Evolutionary conservation across 208 protist species (phyloP), one percentile per base, ranked within the genome.

Genomic region (Wallacemonas sp.): DNA sequence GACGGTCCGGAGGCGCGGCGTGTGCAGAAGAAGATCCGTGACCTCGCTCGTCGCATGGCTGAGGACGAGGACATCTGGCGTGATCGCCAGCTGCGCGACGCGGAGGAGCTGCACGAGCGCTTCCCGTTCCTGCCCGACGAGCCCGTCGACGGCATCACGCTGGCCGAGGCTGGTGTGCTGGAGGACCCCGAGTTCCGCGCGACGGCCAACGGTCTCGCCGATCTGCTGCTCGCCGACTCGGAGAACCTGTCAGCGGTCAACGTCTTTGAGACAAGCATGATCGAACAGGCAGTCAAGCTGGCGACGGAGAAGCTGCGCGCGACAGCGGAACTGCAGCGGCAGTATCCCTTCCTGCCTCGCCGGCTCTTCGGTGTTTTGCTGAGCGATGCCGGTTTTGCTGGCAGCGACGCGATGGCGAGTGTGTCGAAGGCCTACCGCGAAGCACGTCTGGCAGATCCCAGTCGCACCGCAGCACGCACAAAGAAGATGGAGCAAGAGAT

Each of bases 311-410:
- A 80, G 69, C 72, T 76, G 39, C 68, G 57, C 36, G 69, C 73
- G n/a, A 57, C 67, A 0, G 66, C 79, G 43, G 71, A 80, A 32
- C 48, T 33, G 64, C 55, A 76, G 65, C 54, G 43, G 70, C 58
- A 76, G 60, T 85, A 83, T 66, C 81, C 81, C 36, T 88, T 83
- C 68, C 76, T 88, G 44, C 38, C 61, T 17, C 39, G 52, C 52
- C 74, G 78, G 39, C 67, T 88, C 38, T 68, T 49, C 14, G 81
- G 70, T 54, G 78, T 84, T 44, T 55, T 75, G 34, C 52, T 88
- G 36, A 58, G 65, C 49, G 71, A 85, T 27, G 64, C 85, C 56
- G 68, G 55, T 32, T 75, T 88, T 36, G 73, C 24, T 27, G 56
- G 49, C 1, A 72, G 85, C 54, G 62, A 65, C 23, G 54, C 39